Evolutionary conservation across 169 alveolate species (phyloP), one percentile per base, ranked within the genome.

Genomic region (Fabrea salina): DNA sequence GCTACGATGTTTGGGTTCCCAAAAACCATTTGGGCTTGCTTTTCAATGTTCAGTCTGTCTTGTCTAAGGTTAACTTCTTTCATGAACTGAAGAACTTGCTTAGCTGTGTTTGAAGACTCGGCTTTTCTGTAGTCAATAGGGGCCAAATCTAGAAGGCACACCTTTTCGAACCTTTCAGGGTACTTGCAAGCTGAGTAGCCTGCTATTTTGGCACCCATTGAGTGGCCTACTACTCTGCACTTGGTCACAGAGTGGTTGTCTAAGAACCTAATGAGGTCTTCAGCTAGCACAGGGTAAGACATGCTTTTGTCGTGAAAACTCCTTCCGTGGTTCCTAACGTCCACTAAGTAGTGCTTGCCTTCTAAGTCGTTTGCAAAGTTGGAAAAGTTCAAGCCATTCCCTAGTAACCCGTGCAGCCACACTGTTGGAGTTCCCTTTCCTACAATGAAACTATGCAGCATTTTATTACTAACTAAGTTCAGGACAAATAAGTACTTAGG

Each of bases 151-250:
- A 82, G 5, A 27, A 75, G 13, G 13, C 35, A 40, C 5, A 78
- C 16, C 16, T 56, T 33, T 53, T 75, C 61, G 19, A 82, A 19
- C 25, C 83, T 19, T 33, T 77, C 89, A 4, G 87, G 87, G 22
- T 35, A 39, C 3, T n/a, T 16, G 57, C 57, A 82, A n/a, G 89
- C 85, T 22, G 44, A 11, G 1, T 27, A 57, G 85, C 56, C 64
- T 8, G 87, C 87, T 33, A 67, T 86, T 66, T 81, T 82, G 13
- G 85, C 87, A 0, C 87, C 87, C 78, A 82, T 77, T n/a, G 79
- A 39, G 47, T 81, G 89, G 7, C 87, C 87, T 25, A 82, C 78
- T 0, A 82, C 25, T n/a, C n/a, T 11, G 8, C 76, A 53, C 33
- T 35, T 75, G 8, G 25, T 27, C 19, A 82, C 59, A 16, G n/a